These are phyloP conservation scores for Lophiotrema nucula DNA, from an alignment of 495 filamentous ascomycete genomes.

Conservation along the genomic window DNA sequence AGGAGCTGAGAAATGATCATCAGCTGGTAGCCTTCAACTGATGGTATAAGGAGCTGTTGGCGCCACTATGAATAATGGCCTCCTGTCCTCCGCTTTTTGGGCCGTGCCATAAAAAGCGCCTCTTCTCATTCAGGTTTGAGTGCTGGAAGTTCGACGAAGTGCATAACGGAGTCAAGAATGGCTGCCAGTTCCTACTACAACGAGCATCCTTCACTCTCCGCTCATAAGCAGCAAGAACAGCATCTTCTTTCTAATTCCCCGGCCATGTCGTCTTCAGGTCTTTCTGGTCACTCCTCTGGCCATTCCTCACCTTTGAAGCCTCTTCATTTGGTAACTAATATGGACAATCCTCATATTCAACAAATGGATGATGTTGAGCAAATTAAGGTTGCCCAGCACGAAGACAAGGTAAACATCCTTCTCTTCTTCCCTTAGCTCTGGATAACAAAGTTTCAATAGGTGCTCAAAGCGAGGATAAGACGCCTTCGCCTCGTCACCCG, in stretches of 20 bases:
- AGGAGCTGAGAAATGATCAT: too few relatives aligned
- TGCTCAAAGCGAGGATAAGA: constrained; percentile 35
- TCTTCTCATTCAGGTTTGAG: neutral
- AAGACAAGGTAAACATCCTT: constrained; percentile 12
- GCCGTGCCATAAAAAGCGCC: neutral
- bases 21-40: too few relatives aligned
- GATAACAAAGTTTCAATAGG: constrained; percentile 1
- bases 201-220: neutral
- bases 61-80: too few relatives aligned
- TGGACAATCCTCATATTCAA: neutral
- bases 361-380: constrained; percentile 6
- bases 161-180: constrained; percentile 1
- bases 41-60: too few relatives aligned
- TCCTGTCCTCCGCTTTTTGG: neutral
- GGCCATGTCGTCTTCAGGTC: neutral
- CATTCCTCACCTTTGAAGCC: constrained; percentile 13
- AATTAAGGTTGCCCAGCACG: constrained; percentile 1
- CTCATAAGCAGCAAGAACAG: neutral
- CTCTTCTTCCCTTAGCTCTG: too few relatives aligned
- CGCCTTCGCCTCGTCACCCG: constrained; percentile 33
- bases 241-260: constrained; percentile 3
- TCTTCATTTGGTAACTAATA: constrained; percentile 1
- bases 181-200: constrained; percentile 18
- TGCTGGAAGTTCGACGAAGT: neutral
- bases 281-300: neutral